A percentile compares a stretch with the other conserved stretches of the same genome.
phyloP scores from a whole-genome alignment of 1,139 yeast species.

The Yamadazyma blattariae region DNA sequence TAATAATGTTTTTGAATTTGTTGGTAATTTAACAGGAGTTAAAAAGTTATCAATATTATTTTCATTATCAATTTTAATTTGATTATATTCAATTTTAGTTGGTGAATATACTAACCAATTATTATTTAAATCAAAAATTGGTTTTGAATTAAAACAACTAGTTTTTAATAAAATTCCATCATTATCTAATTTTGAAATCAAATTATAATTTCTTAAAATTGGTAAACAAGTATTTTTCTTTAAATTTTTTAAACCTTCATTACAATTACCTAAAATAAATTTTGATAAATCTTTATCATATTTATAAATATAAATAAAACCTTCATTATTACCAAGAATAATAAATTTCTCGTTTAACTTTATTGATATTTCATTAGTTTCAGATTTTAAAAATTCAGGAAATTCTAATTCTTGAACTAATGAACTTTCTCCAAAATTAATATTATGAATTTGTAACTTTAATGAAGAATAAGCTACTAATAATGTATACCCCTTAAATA shows the following conservation, averaged over 20 bases:
- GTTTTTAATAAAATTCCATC: constrained; percentile 28
- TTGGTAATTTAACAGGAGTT: constrained; percentile 48
- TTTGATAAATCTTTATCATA: constrained; percentile 5
- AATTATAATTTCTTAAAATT: constrained; percentile 16
- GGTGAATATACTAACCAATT: constrained; percentile 53
- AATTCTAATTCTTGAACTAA: constrained; percentile 9
- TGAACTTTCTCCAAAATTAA: not conserved
- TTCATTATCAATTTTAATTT: constrained; percentile 20
- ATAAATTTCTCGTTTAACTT: constrained; percentile 22
- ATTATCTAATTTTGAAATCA: constrained; percentile 15
- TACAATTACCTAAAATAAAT: constrained; percentile 17
- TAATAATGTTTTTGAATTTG: constrained; percentile 43
- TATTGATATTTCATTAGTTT: constrained; percentile 11
- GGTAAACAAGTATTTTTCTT: constrained; percentile 25
- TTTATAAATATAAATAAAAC: constrained; percentile 21
- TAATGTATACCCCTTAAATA: constrained; percentile 3
- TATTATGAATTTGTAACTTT: constrained; percentile 3
- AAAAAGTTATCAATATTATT: constrained; percentile 15
- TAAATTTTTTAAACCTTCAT: constrained; percentile 20
- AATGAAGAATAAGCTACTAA: constrained; percentile 1
- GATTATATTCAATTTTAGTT: constrained; percentile 32
- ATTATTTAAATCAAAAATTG: constrained; percentile 51
- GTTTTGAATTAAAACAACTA: constrained; percentile 31
- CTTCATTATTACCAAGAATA: constrained; percentile 23
- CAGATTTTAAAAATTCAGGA: constrained; percentile 7